Evolutionary conservation across 2,329 filamentous ascomycete species (phyloP), one percentile per base, ranked within the genome.

Genomic region (Trichoderma semiorbis): DNA sequence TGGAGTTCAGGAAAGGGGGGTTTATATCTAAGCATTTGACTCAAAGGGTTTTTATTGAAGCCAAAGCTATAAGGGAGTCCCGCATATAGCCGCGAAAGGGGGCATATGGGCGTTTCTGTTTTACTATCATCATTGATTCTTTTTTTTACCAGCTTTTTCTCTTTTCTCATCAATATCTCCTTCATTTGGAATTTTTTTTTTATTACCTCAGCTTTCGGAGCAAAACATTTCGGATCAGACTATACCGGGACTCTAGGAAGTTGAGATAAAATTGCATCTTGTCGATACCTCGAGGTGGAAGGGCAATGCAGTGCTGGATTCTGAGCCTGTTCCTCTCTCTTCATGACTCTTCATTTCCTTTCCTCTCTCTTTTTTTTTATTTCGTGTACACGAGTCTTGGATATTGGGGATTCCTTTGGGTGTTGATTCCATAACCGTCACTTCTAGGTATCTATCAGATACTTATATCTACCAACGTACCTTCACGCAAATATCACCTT

Each of bases 71-170:
- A 63, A 43, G 55, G 71, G 53, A 72, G 24, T 70, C 57, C 34
- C 71, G 66, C 66, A 72, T 70, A 68, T 70, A 55, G 71, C 71
- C 60, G 60, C 47, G 34, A 57, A 57, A 61, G 14, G 24, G 53
- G 47, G 55, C 62, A 66, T 53, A 60, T 36, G 11, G 71, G 71
- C 71, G 71, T 72, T 72, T 70, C 16, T 72, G 60, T 61, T 72
- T 61, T 36, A 21, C 18, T 21, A 7, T 34, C 30, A 21, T 60
- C 57, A 14, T 34, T 8, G 30, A 21, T 24, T 58, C 62, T 34
- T 43, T 53, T 32, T 32, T 24, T 55, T 2, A 43, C 39, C 11
- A n/a, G 30, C 34, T n/a, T 66, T 60, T 61, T 28, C 21, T 71
- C 14, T 26, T 61, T 32, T 39, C 53, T 26, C 43, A 65, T 43